Conservation (phyloP, 805 yeast species). For the Limtongia smithiae region DNA sequence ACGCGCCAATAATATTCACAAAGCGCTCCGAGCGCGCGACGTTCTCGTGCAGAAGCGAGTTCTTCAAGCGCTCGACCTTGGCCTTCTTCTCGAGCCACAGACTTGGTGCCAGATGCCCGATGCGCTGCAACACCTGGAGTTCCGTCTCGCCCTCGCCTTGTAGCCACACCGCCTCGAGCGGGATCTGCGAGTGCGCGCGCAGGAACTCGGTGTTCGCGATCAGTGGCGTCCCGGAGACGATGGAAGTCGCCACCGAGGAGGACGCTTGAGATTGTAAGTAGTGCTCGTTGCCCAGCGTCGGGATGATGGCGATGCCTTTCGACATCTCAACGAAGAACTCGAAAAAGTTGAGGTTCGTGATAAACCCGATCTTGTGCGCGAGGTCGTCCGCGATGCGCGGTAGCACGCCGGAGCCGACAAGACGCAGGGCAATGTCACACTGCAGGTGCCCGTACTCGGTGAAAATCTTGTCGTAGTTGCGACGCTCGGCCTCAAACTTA, state of each 20-base stretch:
- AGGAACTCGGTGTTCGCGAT: slow-evolving; percentile 5
- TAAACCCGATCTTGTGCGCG: too few species aligned
- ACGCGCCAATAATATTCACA: too few species aligned
- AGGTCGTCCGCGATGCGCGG: too few species aligned
- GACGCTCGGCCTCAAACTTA: slow-evolving; percentile 13
- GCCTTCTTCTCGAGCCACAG: too few species aligned
- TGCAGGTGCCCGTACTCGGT: slow-evolving; percentile 6
- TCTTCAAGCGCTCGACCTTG: too few species aligned
- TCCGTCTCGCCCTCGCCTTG: slow-evolving; percentile 16
- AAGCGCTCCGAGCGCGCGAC: too few species aligned
- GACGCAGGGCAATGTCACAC: slow-evolving; percentile 8
- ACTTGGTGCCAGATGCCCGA: neutral
- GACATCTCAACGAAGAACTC: slow-evolving; percentile 11
- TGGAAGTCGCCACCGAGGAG: slow-evolving; percentile 12
- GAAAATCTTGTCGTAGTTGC: slow-evolving; percentile 13
- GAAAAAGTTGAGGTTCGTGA: slow-evolving; percentile 3
- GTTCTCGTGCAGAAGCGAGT: too few species aligned
- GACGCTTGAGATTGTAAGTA: slow-evolving; percentile 14
- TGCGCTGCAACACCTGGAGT: slow-evolving; percentile 8
- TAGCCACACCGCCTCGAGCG: slow-evolving; percentile 15
- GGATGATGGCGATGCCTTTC: slow-evolving; percentile 9
- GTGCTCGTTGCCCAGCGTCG: slow-evolving; percentile 7
- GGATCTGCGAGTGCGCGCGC: slow-evolving; percentile 5
- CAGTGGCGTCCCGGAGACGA: slow-evolving; percentile 20
- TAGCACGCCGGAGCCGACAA: slow-evolving; percentile 14